Percentiles rank a stretch among this genome's conserved stretches.
Evolutionary conservation across 768 basidiomycete species (phyloP).

Genomic region (Xerocomellus intermedius): DNA sequence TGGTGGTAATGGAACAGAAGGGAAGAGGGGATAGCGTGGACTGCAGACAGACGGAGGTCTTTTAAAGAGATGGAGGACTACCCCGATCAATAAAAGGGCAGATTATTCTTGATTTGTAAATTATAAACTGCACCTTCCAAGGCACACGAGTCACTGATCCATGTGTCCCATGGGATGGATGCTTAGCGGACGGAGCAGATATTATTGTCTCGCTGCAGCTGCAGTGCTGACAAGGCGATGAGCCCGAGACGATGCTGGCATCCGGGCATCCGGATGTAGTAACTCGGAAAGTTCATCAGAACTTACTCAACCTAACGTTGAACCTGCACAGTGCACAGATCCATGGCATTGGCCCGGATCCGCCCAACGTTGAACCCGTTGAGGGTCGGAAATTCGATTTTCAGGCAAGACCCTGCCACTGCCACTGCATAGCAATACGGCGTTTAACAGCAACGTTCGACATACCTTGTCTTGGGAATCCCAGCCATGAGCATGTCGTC

Average conservation of each 20-base stretch:
- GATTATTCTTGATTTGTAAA: constrained; percentile 15
- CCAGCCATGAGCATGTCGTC: background rate
- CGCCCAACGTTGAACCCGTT: background rate
- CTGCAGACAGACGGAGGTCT: constrained; percentile 3
- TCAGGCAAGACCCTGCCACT: background rate
- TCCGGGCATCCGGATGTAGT: constrained; percentile 3
- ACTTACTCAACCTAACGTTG: background rate
- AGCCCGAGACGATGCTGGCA: constrained; percentile 3
- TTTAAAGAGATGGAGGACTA: constrained; percentile 13
- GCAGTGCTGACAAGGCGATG: constrained; percentile 16
- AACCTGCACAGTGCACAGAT: background rate
- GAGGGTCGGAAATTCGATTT: background rate
- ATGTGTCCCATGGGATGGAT: background rate
- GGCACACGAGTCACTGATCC: background rate
- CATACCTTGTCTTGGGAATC: background rate
- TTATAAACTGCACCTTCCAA: constrained; percentile 1
- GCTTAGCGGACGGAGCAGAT: background rate
- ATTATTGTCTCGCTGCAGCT: constrained; percentile 1
- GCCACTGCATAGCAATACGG: background rate
- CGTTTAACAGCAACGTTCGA: background rate
- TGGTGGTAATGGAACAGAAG: constrained; percentile 3
- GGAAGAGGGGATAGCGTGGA: constrained; percentile 9
- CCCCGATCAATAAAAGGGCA: background rate
- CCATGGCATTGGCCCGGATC: background rate
- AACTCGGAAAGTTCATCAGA: constrained; percentile 11